Base-by-base conservation (phyloP, 176 grass and related monocot genomes). In the Dactylis glomerata region DNA sequence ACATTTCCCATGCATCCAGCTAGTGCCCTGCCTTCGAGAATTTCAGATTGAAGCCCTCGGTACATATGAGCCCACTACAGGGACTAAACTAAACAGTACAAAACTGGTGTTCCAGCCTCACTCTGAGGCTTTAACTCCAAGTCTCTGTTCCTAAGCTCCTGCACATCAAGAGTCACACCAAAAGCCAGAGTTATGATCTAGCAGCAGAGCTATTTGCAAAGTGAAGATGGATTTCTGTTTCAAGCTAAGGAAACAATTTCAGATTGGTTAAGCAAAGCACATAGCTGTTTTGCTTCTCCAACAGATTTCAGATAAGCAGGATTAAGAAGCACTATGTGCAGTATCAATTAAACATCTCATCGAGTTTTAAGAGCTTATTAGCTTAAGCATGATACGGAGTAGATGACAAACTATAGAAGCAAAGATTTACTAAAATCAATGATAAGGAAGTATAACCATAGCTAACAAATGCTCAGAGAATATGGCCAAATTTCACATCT, bases 101-200 rank as follows among this genome's bases (percentile, higher is more conserved):
- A 80, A 89, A 68, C 42, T 64, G 28, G 44, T 73, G 17, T 6
- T 1, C 8, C 9, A 16, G 4, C 24, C 17, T n/a, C 64, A n/a
- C 33, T 64, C 78, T 32, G 13, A 57, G 9, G 36, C 24, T 83
- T 73, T 67, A 46, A 55, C 57, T 45, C 16, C 19, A 22, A 41
- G 24, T 50, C 13, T 51, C 31, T 63, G 51, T 44, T 50, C 20
- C 15, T 72, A 24, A 34, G 44, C 46, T 87, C 81, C 89, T 90
- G 84, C 67, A 80, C 73, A 79, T 61, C 10, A 83, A 66, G 12
- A 47, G 47, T 4, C 17, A 51, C 47, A 27, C 58, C 40, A 85
- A 51, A 63, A 62, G 23, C 1, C 40, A 52, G 49, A 36, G 54
- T 24, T 31, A 78, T 37, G 36, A 63, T 14, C 61, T 50, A 4